These are phyloP conservation scores for Macrophomina phaseolina DNA, from an alignment of 2,329 filamentous ascomycete species.

Conservation along the genomic window DNA sequence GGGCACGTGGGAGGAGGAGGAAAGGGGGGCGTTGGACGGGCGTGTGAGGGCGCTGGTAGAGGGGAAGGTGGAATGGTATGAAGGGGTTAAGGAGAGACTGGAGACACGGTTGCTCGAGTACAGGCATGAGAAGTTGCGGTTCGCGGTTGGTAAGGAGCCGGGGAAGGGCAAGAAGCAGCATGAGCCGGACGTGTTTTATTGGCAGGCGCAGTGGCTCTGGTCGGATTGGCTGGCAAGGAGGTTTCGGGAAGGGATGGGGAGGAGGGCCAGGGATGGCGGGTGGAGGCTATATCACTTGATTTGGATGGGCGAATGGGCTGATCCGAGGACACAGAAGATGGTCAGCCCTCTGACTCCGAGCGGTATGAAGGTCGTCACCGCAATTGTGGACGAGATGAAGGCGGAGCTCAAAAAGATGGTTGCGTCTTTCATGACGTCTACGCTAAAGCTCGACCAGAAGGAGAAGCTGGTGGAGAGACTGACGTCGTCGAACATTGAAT, in stretches of 20 bases:
- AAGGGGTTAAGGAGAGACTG: constrained; percentile 28
- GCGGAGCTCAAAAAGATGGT: constrained; percentile 49
- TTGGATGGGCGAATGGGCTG: constrained; percentile 52
- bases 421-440: constrained; percentile 46
- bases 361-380: constrained; percentile 49
- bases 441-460: constrained; percentile 46
- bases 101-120: constrained; percentile 38
- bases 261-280: constrained; percentile 51
- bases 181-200: constrained; percentile 56
- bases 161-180: constrained; percentile 49
- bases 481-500: constrained; percentile 1
- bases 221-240: constrained; percentile 54
- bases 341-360: constrained; percentile 51
- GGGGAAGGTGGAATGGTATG: constrained; percentile 38
- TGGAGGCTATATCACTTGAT: constrained; percentile 52
- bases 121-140: constrained; percentile 36
- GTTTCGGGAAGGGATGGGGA: constrained; percentile 47
- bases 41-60: constrained; percentile 39
- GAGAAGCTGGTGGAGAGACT: constrained; percentile 35
- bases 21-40: constrained; percentile 32
- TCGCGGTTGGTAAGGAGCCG: constrained; percentile 39
- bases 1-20: constrained; percentile 34
- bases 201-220: constrained; percentile 56
- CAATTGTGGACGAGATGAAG: constrained; percentile 50
- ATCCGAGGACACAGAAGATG: constrained; percentile 42